phyloP scores from a whole-genome alignment of 1,139 yeast species.

The Saccharomycopsis crataegensis region DNA sequence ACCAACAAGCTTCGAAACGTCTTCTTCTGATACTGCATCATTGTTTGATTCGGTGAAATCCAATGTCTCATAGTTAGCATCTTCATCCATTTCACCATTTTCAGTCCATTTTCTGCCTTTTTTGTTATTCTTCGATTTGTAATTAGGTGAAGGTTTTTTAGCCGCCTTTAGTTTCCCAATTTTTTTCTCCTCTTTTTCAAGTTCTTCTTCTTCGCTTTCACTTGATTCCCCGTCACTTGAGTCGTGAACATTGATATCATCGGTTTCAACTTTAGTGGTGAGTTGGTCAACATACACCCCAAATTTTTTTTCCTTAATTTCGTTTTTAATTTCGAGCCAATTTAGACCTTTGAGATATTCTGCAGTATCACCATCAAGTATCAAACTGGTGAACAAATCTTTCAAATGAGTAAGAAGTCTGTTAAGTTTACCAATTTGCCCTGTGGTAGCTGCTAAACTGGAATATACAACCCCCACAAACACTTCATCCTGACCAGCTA shows the following conservation, averaged over 20 bases:
- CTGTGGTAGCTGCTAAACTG: constrained; percentile 1
- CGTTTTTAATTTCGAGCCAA: constrained; percentile 5
- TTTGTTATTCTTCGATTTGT: constrained; percentile 21
- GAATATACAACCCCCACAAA: constrained; percentile 12
- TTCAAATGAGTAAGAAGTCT: constrained; percentile 10
- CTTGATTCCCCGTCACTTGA: constrained; percentile 21
- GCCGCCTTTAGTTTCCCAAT: background rate
- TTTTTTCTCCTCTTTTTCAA: background rate
- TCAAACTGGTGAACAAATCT: constrained; percentile 11
- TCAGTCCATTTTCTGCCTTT: constrained; percentile 35
- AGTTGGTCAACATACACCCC: constrained; percentile 6
- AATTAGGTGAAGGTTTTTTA: background rate
- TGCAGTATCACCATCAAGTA: constrained; percentile 3
- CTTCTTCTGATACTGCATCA: constrained; percentile 22
- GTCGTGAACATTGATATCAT: constrained; percentile 27
- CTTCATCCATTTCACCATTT: constrained; percentile 44
- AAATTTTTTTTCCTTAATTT: constrained; percentile 7
- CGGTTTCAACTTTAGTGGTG: constrained; percentile 18
- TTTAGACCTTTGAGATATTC: background rate
- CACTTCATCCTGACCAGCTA: constrained; percentile 3
- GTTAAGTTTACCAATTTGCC: constrained; percentile 5
- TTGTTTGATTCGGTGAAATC: constrained; percentile 38
- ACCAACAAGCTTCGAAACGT: constrained; percentile 18
- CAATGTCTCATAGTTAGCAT: constrained; percentile 29
- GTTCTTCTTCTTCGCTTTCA: constrained; percentile 3